These are phyloP conservation scores for Botrytis hyacinthi DNA, from an alignment of 2,329 filamentous ascomycete species.

Conservation along the genomic window DNA sequence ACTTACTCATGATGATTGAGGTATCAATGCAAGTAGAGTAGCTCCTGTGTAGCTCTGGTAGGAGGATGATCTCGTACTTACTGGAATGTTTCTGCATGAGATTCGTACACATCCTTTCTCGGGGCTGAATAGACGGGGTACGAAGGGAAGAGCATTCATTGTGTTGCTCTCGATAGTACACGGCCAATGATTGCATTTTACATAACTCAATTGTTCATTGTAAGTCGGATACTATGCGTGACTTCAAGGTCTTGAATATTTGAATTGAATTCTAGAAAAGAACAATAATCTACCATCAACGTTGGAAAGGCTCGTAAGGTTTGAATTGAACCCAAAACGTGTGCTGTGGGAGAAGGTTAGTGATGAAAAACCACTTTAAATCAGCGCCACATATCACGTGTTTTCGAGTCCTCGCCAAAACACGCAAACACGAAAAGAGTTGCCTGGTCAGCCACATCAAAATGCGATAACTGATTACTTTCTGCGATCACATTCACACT, in stretches of 20 bases:
- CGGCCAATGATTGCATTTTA: background rate
- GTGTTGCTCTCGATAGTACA: background rate
- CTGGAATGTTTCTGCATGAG: background rate
- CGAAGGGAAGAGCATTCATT: background rate
- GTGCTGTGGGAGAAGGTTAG: background rate
- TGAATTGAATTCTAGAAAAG: background rate
- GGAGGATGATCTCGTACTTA: background rate
- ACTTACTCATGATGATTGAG: background rate
- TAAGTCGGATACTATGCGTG: background rate
- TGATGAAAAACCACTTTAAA: background rate
- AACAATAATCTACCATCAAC: background rate
- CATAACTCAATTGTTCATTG: background rate
- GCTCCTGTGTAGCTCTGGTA: background rate
- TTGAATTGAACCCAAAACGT: background rate
- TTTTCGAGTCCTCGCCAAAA: conserved; percentile 14
- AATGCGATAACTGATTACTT: conserved; percentile 18
- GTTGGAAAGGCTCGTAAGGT: background rate
- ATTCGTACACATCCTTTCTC: background rate
- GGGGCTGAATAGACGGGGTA: background rate
- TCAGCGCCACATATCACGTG: background rate
- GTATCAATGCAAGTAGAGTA: background rate
- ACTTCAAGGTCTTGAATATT: background rate
- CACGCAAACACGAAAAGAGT: conserved; percentile 14
- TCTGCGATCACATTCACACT: conserved; percentile 10
- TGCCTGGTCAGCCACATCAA: conserved; percentile 19